Percentiles rank a stretch among this genome's conserved stretches.
Conservation (phyloP, 2,329 filamentous ascomycete genomes). For the Phialocephala sp. region DNA sequence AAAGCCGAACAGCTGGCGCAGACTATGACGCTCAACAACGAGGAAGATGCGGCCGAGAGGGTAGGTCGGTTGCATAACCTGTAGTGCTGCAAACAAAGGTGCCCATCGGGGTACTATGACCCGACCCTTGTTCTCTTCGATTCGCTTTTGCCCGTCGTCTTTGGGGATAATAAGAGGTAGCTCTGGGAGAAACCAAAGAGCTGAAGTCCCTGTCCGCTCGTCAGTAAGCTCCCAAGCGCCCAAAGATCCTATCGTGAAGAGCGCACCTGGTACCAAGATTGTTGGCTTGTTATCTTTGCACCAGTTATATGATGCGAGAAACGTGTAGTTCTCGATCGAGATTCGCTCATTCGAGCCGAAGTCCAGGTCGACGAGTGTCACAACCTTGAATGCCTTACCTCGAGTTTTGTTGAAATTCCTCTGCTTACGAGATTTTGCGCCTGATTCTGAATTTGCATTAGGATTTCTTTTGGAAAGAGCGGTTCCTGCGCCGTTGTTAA, state of each 20-base stretch:
- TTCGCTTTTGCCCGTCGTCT: not conserved
- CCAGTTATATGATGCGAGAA: conserved; percentile 6
- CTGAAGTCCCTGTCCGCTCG: not conserved
- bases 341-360: not conserved
- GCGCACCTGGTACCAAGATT: not conserved
- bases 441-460: not conserved
- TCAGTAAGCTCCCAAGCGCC: not conserved
- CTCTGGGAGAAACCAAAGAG: not conserved
- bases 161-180: not conserved
- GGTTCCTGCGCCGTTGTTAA: no score
- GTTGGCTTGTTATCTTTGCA: not conserved
- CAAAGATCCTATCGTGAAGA: not conserved
- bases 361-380: not conserved
- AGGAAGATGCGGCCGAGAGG: not conserved
- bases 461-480: not conserved
- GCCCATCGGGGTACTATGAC: not conserved
- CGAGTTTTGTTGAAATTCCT: not conserved
- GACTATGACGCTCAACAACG: not conserved
- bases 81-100: not conserved
- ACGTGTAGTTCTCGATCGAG: not conserved
- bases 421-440: not conserved
- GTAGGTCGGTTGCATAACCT: not conserved
- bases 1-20: not conserved
- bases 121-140: not conserved
- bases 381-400: not conserved